These are phyloP conservation scores for Lentinus tigrinus DNA, from an alignment of 768 basidiomycete genomes.

Conservation along the genomic window DNA sequence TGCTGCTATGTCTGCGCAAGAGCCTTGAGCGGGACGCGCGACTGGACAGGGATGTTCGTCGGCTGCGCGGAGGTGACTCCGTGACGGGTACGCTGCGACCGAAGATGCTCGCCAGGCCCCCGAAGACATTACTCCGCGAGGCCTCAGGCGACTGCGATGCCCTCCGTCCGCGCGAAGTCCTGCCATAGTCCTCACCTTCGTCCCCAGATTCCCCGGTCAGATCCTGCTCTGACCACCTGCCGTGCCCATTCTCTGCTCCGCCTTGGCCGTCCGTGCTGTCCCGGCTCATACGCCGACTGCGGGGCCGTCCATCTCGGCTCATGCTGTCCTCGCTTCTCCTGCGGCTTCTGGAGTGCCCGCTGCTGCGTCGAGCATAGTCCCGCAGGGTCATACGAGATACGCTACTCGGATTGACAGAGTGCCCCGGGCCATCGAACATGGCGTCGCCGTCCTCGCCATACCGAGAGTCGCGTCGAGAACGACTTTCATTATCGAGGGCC, in stretches of 20 bases:
- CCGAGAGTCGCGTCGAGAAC: constrained; percentile 66
- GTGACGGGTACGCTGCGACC: constrained; percentile 39
- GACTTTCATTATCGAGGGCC: constrained; percentile 51
- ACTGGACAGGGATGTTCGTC: constrained; percentile 57
- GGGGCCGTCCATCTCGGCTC: constrained; percentile 8
- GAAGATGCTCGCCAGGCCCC: constrained; percentile 69
- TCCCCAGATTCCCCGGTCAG: constrained; percentile 28
- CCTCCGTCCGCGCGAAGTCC: constrained; percentile 13
- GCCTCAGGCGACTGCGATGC: constrained; percentile 21
- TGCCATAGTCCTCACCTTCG: constrained; percentile 26
- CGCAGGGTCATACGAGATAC: constrained; percentile 75
- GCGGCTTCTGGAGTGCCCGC: constrained; percentile 57
- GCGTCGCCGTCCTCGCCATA: constrained; percentile 60
- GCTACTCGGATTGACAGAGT: constrained; percentile 72
- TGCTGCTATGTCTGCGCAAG: constrained; percentile 47
- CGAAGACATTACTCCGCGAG: constrained; percentile 49
- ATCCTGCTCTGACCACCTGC: constrained; percentile 8
- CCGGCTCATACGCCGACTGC: constrained; percentile 19
- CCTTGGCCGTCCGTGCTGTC: constrained; percentile 8
- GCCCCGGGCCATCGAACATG: constrained; percentile 73
- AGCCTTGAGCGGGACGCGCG: constrained; percentile 48
- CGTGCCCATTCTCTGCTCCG: neutral
- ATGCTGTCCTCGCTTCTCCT: constrained; percentile 37
- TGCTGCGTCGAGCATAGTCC: constrained; percentile 52
- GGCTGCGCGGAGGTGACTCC: constrained; percentile 39